A percentile compares a stretch with the other conserved stretches of the same genome.
Conservation (phyloP, 2,329 filamentous ascomycete species). For the Venturia asperata region DNA sequence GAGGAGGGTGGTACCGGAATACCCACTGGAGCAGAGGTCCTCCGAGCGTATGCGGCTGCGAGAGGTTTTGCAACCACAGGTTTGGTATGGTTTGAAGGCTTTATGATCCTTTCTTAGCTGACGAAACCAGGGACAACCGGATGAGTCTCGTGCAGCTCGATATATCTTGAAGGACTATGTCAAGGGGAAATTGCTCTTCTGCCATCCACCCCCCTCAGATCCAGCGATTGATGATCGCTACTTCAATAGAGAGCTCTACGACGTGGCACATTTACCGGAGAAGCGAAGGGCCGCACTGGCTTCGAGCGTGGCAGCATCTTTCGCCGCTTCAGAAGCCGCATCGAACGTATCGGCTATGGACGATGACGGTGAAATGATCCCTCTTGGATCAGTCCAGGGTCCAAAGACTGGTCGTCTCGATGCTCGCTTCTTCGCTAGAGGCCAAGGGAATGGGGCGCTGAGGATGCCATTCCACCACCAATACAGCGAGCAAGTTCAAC, state of each 20-base stretch:
- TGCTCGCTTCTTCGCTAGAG: constrained; percentile 76
- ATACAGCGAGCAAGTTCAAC: constrained; percentile 71
- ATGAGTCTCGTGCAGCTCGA: constrained; percentile 84
- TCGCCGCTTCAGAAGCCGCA: constrained; percentile 20
- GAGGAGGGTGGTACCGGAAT: constrained; percentile 90
- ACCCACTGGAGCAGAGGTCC: constrained; percentile 76
- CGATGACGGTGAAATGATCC: constrained; percentile 46
- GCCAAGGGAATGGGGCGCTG: constrained; percentile 54
- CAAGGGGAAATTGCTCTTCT: constrained; percentile 88
- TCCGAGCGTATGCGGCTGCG: constrained; percentile 79
- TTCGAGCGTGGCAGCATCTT: constrained; percentile 10
- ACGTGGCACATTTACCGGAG: constrained; percentile 70
- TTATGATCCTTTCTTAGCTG: neutral
- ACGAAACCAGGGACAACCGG: constrained; percentile 61
- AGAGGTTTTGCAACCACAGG: constrained; percentile 87
- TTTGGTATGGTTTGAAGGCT: constrained; percentile 33
- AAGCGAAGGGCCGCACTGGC: constrained; percentile 65
- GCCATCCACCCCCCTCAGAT: constrained; percentile 71
- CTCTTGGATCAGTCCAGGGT: constrained; percentile 44
- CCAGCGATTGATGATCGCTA: constrained; percentile 57
- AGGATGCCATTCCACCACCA: constrained; percentile 82
- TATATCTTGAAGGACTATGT: constrained; percentile 96
- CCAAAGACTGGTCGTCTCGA: constrained; percentile 72
- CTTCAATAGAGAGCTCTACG: constrained; percentile 89
- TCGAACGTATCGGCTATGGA: constrained; percentile 31